Evolutionary conservation across 2,329 filamentous ascomycete genomes (phyloP).

Genomic region (Lojkania enalia): DNA sequence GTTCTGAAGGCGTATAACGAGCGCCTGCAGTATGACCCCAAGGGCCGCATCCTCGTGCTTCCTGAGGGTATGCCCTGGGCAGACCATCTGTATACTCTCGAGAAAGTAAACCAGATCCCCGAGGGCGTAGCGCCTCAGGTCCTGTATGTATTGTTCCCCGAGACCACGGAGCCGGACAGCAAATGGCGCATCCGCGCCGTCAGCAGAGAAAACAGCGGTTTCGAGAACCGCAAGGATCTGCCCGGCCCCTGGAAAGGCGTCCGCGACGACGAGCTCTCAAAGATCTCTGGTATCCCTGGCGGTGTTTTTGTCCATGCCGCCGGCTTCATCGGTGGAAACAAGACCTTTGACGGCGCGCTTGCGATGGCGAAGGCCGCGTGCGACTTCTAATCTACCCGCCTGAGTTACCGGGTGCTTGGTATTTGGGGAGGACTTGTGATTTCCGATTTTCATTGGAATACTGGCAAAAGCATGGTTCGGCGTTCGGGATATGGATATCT

Average conservation of each 20-base stretch:
- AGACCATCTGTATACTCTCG: conserved; percentile 89
- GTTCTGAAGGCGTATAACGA: conserved; percentile 75
- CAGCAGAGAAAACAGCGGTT: conserved; percentile 81
- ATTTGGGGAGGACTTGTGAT: not conserved
- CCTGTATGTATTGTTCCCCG: conserved; percentile 88
- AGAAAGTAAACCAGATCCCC: conserved; percentile 58
- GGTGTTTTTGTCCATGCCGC: conserved; percentile 92
- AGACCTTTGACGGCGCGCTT: conserved; percentile 84
- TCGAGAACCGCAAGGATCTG: conserved; percentile 87
- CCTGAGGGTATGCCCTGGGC: conserved; percentile 86
- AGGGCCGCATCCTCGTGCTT: conserved; percentile 81
- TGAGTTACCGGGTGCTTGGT: not conserved
- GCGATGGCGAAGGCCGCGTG: conserved; percentile 82
- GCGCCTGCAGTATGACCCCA: conserved; percentile 68
- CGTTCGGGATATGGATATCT: not conserved
- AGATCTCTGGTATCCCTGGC: conserved; percentile 68
- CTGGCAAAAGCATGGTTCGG: not conserved
- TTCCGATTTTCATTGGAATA: not conserved
- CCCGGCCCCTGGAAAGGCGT: conserved; percentile 92
- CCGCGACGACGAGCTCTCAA: conserved; percentile 81
- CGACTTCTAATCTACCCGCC: conserved; percentile 45
- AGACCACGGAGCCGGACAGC: conserved; percentile 71
- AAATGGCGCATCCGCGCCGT: conserved; percentile 96
- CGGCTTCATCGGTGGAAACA: conserved; percentile 95
- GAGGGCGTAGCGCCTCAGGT: conserved; percentile 59